Evolutionary conservation across 306 rosid genomes (phyloP), one percentile per base, ranked within the genome.

Genomic region (Gastrolobium bilobum): DNA sequence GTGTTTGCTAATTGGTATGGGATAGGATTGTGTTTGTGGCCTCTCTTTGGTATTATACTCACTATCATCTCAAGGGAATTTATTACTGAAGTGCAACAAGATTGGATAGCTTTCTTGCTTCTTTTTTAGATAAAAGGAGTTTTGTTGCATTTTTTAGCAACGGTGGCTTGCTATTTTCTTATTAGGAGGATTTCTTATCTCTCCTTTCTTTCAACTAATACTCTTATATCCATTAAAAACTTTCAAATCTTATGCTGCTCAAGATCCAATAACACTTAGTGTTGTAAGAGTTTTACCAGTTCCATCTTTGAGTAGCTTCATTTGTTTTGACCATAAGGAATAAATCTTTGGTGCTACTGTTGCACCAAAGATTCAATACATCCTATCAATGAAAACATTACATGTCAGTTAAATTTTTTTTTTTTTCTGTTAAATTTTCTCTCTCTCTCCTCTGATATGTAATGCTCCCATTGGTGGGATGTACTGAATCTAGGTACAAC

Each of bases 171-270:
- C 35, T 34, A 7, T 20, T 52, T 71, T 9, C 50, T 15, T 42
- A n/a, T 8, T 8, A 10, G 6, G 2, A 35, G n/a, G 44, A 70
- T 37, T 40, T 50, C 61, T 69, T 50, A n/a, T 33, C 33, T 69
- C n/a, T 50, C 9, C 15, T 51, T 70, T 51, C 31, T 35, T 69
- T n/a, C 60, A 29, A 4, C 13, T 51, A 50, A 70, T 70, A 35
- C 33, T 70, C 61, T 50, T 70, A 10, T 6, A 68, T 31, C 43
- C 1, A 3, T 44, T 67, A 11, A 30, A 44, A 6, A 61, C 48
- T 63, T 39, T 63, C 44, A 14, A 63, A 61, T 61, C 68, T 35
- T 5, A 20, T 20, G 26, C 53, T 66, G 46, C 54, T 66, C 54
- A 42, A 43, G 38, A 43, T 43, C 54, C 38, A 2, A 8, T 20